Base-by-base conservation (phyloP, 1,139 yeast genomes). In the Suzukiozyma palmioleophila region DNA sequence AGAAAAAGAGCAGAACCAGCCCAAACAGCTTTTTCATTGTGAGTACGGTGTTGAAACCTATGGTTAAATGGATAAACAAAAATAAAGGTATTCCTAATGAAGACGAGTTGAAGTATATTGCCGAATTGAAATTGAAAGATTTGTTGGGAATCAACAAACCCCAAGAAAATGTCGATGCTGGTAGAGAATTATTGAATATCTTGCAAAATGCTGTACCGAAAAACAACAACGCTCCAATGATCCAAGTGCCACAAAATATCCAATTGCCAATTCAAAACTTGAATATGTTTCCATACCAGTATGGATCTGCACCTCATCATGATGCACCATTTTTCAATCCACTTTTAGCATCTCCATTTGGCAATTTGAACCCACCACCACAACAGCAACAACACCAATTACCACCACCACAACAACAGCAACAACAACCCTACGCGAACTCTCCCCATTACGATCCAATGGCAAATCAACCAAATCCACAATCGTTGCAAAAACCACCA, bases 111-210 rank as follows among this genome's bases (percentile, higher is more conserved):
- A 73, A 72, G 68, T 54, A 60, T 44, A 64, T 70, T 41, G 88
- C 85, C 3, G 89, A 84, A 53, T 56, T 70, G 24, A 79, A 75
- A 56, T 72, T 84, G 68, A 84, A 83, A 64, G 60, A 68, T 22
- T 65, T 81, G 43, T 66, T 84, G 52, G 89, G 89, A 32, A 66
- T 84, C 34, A 53, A 52, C 33, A 44, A 46, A 39, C 56, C 52
- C n/a, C 35, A 36, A 15, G 29, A 48, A 46, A 34, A 52, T 47
- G 39, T 67, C 24, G 92, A 84, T 57, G 88, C 89, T 3, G 92
- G 92, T 22, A 78, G 92, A 67, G 92, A 81, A 42, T 60, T 84
- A 44, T 69, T 84, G 50, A 78, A 82, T 47, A 73, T 81, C 56
- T 65, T 82, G 44, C 86, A 81, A 51, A 68, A 71, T 21, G 74